Evolutionary conservation across 2,329 filamentous ascomycete species (phyloP).

Genomic region (Lachnum nothofagi): DNA sequence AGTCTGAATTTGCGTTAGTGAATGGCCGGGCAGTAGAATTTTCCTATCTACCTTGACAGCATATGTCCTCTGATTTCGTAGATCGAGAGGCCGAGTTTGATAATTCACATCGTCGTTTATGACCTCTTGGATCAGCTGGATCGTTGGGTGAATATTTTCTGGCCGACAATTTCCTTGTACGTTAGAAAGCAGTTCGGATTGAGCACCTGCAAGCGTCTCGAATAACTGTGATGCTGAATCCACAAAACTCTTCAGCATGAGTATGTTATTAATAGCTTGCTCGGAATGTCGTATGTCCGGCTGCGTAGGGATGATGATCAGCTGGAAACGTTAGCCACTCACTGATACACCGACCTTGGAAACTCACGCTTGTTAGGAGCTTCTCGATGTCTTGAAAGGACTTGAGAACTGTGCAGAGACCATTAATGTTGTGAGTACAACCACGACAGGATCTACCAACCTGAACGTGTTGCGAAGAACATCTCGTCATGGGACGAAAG

Average conservation of each 20-base stretch:
- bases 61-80: slow-evolving; percentile 85
- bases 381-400: slow-evolving; percentile 74
- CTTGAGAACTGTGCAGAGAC: slow-evolving; percentile 57
- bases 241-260: slow-evolving; percentile 81
- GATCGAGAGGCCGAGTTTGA: slow-evolving; percentile 72
- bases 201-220: slow-evolving; percentile 60
- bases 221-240: slow-evolving; percentile 62
- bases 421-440: neutral
- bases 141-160: slow-evolving; percentile 54
- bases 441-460: slow-evolving; percentile 41
- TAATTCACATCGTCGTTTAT: slow-evolving; percentile 80
- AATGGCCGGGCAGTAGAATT: neutral
- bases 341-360: neutral
- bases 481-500: slow-evolving; percentile 76
- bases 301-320: slow-evolving; percentile 70
- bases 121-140: slow-evolving; percentile 59
- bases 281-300: slow-evolving; percentile 65
- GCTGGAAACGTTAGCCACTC: slow-evolving; percentile 40
- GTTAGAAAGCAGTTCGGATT: slow-evolving; percentile 58
- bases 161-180: slow-evolving; percentile 67
- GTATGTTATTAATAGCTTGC: slow-evolving; percentile 77
- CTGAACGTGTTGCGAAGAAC: slow-evolving; percentile 70
- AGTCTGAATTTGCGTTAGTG: slow-evolving; percentile 44
- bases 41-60: slow-evolving; percentile 65
- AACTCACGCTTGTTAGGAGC: slow-evolving; percentile 64